These are phyloP conservation scores for Trichophyton verrucosum DNA, from an alignment of 2,329 filamentous ascomycete species.

Conservation along the genomic window DNA sequence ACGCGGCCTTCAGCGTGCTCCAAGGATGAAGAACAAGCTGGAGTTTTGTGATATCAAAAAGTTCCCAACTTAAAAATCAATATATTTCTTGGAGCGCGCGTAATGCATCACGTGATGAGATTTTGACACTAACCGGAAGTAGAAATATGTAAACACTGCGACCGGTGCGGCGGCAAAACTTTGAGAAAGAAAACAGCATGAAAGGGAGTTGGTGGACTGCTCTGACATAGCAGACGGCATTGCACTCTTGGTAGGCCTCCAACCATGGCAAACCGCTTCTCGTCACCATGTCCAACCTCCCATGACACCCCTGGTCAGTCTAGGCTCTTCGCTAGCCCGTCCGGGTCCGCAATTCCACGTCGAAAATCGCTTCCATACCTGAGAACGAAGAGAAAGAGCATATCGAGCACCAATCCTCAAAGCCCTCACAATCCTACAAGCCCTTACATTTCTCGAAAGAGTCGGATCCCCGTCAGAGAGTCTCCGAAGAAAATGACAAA, in stretches of 20 bases:
- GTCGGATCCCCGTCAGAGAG: background rate
- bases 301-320: slow-evolving; percentile 33
- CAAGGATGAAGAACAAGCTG: background rate
- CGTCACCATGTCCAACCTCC: slow-evolving; percentile 28
- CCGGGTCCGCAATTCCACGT: slow-evolving; percentile 26
- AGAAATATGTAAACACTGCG: slow-evolving; percentile 6
- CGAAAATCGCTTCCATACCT: background rate
- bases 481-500: slow-evolving; percentile 6
- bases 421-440: background rate
- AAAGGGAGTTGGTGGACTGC: background rate
- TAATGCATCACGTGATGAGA: background rate
- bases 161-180: background rate
- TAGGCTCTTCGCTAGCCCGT: slow-evolving; percentile 26
- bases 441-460: background rate
- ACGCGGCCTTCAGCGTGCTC: background rate
- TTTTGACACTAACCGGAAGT: background rate
- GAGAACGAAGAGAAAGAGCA: background rate
- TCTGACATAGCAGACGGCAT: background rate
- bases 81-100: background rate
- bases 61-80: too few relatives aligned
- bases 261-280: slow-evolving; percentile 17
- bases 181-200: background rate
- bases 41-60: background rate
- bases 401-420: background rate
- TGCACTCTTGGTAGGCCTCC: background rate